Percentiles rank a stretch among this genome's conserved stretches.
Conservation (phyloP, 805 yeast species). For the Lipomyces sp. region DNA sequence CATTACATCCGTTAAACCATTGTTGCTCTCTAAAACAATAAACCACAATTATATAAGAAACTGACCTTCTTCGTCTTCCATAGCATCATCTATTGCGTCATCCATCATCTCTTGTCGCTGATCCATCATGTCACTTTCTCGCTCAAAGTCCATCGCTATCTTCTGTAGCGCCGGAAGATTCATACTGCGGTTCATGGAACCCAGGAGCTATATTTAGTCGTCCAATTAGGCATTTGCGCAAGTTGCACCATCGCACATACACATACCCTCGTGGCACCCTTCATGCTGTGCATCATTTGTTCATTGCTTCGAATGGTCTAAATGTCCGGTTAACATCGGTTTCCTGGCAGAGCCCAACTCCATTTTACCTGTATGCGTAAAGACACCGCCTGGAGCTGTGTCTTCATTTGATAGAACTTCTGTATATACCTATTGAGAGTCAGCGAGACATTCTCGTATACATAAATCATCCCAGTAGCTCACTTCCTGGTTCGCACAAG, state of each 20-base stretch:
- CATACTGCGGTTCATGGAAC: conserved; percentile 86
- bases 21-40: neutral
- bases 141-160: conserved; percentile 93
- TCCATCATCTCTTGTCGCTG: conserved; percentile 99
- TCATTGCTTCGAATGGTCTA: conserved; percentile 83
- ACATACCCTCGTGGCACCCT: conserved; percentile 78
- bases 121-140: conserved; percentile 93
- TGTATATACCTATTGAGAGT: conserved; percentile 55
- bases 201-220: conserved; percentile 47
- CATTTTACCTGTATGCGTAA: conserved; percentile 53
- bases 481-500: conserved; percentile 77
- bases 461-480: neutral
- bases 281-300: conserved; percentile 93
- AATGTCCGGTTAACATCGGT: neutral
- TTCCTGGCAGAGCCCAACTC: neutral
- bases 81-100: conserved; percentile 93
- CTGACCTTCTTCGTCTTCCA: conserved; percentile 77
- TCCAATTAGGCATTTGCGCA: neutral
- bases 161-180: conserved; percentile 84
- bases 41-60: neutral
- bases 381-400: conserved; percentile 91
- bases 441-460: neutral
- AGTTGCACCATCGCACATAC: neutral
- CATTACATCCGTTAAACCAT: neutral
- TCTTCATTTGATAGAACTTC: conserved; percentile 89